Percentiles rank a stretch among this genome's conserved stretches.
Evolutionary conservation across 306 rosid genomes (phyloP).

Genomic region (Cucurbita argyrosperma): DNA sequence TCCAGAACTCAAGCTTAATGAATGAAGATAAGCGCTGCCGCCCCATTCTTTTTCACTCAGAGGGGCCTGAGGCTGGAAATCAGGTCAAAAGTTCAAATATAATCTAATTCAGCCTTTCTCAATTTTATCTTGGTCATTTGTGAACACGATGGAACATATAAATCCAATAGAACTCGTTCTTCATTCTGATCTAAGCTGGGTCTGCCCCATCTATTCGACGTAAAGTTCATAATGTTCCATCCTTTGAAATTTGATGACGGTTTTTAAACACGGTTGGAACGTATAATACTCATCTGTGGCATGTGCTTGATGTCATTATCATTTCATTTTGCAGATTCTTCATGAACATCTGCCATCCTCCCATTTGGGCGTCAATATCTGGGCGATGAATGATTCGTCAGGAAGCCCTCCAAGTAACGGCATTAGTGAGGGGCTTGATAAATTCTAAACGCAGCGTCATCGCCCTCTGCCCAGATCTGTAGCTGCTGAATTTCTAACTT

Average conservation of each 20-base stretch:
- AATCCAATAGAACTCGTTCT: not conserved
- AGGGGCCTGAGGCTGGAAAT: slow-evolving; percentile 52
- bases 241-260: not conserved
- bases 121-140: not conserved
- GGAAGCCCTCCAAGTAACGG: slow-evolving; percentile 53
- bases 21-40: slow-evolving; percentile 88
- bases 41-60: slow-evolving; percentile 87
- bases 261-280: not conserved
- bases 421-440: slow-evolving; percentile 35
- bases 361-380: slow-evolving; percentile 59
- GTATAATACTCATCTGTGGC: slow-evolving; percentile 7
- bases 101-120: not conserved
- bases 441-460: not conserved
- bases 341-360: slow-evolving; percentile 25
- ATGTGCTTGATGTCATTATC: not conserved
- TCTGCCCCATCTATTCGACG: not conserved
- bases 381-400: slow-evolving; percentile 55
- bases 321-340: slow-evolving; percentile 38
- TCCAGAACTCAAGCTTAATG: slow-evolving; percentile 90
- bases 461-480: not conserved
- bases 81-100: slow-evolving; percentile 33
- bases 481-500: not conserved
- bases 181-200: not conserved
- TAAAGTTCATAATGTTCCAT: not conserved
- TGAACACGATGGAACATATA: not conserved